Conservation (phyloP, 1,284 basidiomycete genomes). For the Naganishia sp. region DNA sequence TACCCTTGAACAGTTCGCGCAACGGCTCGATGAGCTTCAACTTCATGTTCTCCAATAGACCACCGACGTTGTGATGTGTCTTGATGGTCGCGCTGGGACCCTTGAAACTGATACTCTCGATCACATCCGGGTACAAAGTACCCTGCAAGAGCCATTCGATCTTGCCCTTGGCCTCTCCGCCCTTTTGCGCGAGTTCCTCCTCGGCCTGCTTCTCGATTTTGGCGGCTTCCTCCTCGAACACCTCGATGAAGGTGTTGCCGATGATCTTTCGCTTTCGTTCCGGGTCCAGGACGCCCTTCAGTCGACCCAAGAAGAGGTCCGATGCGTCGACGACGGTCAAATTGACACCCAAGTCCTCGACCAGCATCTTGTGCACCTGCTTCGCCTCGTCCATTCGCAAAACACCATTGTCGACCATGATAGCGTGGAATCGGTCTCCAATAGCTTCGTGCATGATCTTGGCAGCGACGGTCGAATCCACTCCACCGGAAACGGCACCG, state of each 20-base stretch:
- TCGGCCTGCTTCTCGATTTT: slow-evolving; percentile 86
- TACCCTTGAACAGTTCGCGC: slow-evolving; percentile 96
- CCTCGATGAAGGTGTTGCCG: slow-evolving; percentile 98
- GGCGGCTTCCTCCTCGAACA: slow-evolving; percentile 90
- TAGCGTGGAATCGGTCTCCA: slow-evolving; percentile 96
- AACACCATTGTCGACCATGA: slow-evolving; percentile 99
- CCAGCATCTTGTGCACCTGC: slow-evolving; percentile 95
- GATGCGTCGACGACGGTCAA: slow-evolving; percentile 95
- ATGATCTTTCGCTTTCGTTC: slow-evolving; percentile 98
- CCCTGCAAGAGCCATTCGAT: slow-evolving; percentile 98
- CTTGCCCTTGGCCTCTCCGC: slow-evolving; percentile 75
- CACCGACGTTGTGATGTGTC: slow-evolving; percentile 99
- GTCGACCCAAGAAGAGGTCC: slow-evolving; percentile 84
- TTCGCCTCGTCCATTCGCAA: slow-evolving; percentile 86
- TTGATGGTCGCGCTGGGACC: slow-evolving; percentile 99
- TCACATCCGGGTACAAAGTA: slow-evolving; percentile 99
- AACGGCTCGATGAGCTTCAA: slow-evolving; percentile 98
- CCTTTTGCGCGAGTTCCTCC: slow-evolving; percentile 64
- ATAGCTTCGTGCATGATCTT: slow-evolving; percentile 99
- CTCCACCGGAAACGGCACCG: slow-evolving; percentile 95
- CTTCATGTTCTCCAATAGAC: slow-evolving; percentile 96
- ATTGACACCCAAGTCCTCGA: slow-evolving; percentile 91
- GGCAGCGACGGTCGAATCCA: slow-evolving; percentile 96
- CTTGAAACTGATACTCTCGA: slow-evolving; percentile 99
- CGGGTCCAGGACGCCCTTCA: slow-evolving; percentile 90